Conservation (phyloP, 2,329 filamentous ascomycete genomes). For the Stagonosporopsis cucurbitacearum region DNA sequence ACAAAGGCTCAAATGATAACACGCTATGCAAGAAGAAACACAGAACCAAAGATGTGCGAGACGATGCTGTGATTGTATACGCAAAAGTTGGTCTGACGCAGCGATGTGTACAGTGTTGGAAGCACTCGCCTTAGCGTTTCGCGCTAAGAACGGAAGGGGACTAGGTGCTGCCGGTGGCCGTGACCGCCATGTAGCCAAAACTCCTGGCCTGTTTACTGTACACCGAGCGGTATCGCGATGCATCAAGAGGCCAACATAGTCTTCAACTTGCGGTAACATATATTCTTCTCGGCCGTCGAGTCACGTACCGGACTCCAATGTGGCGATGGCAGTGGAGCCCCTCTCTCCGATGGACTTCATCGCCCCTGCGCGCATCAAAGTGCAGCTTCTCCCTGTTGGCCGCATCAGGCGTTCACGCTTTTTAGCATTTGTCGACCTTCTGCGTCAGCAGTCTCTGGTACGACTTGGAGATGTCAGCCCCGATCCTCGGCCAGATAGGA, state of each 20-base stretch:
- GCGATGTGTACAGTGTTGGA: conserved; percentile 9
- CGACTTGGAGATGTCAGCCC: conserved; percentile 85
- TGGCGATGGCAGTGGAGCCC: conserved; percentile 84
- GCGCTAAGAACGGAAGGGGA: conserved; percentile 12
- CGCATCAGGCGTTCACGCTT: conserved; percentile 85
- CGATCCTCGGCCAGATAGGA: conserved; percentile 83
- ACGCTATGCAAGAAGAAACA: conserved; percentile 40
- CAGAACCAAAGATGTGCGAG: conserved; percentile 13
- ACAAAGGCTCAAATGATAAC: conserved; percentile 31
- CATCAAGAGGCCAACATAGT: conserved; percentile 14
- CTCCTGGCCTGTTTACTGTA: conserved; percentile 26
- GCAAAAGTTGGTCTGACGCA: neutral
- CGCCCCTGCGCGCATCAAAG: conserved; percentile 88
- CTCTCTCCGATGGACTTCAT: conserved; percentile 72
- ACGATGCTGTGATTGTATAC: conserved; percentile 5
- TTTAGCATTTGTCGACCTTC: conserved; percentile 74
- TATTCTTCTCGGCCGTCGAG: conserved; percentile 25
- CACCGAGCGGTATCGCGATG: conserved; percentile 26
- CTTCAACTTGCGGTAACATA: conserved; percentile 27
- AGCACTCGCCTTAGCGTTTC: conserved; percentile 18
- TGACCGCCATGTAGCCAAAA: conserved; percentile 34
- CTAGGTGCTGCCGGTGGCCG: conserved; percentile 12
- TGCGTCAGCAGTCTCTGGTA: conserved; percentile 81
- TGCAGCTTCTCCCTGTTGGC: conserved; percentile 84
- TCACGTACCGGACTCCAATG: conserved; percentile 47